These are phyloP conservation scores for Candida alai DNA, from an alignment of 805 yeast genomes.

Conservation along the genomic window DNA sequence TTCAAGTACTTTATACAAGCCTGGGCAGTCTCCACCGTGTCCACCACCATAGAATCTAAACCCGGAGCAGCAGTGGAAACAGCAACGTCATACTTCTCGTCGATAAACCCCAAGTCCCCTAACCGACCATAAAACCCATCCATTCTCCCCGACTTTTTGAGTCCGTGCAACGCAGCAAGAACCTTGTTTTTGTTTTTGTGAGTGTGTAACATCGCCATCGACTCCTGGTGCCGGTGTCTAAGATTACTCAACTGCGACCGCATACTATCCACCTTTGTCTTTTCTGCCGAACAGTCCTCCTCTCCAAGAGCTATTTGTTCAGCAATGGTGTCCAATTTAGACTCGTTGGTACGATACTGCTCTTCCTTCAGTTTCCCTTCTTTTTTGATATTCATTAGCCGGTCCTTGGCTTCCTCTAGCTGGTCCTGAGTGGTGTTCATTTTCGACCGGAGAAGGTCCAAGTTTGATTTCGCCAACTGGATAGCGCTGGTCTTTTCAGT, in stretches of 20 bases:
- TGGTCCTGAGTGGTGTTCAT: conserved; percentile 42
- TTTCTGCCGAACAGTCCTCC: conserved; percentile 50
- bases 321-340: conserved; percentile 45
- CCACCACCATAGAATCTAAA: conserved; percentile 90
- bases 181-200: conserved; percentile 72
- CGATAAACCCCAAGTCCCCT: conserved; percentile 91
- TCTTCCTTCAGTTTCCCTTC: conserved; percentile 50
- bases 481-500: conserved; percentile 61
- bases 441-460: conserved; percentile 54
- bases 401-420: conserved; percentile 38
- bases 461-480: conserved; percentile 59
- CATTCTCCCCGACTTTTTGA: conserved; percentile 78
- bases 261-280: conserved; percentile 47
- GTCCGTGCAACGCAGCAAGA: conserved; percentile 58
- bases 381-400: conserved; percentile 42
- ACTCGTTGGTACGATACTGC: conserved; percentile 41
- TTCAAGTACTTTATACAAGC: conserved; percentile 74
- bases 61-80: conserved; percentile 93
- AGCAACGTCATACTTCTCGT: conserved; percentile 85
- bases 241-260: conserved; percentile 48
- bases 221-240: conserved; percentile 65
- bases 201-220: conserved; percentile 53
- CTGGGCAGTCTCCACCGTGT: conserved; percentile 58
- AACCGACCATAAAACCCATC: conserved; percentile 84
- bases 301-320: conserved; percentile 59